phyloP scores from a whole-genome alignment of 176 grass and related monocot species.

The Chrysopogon serrulatus region DNA sequence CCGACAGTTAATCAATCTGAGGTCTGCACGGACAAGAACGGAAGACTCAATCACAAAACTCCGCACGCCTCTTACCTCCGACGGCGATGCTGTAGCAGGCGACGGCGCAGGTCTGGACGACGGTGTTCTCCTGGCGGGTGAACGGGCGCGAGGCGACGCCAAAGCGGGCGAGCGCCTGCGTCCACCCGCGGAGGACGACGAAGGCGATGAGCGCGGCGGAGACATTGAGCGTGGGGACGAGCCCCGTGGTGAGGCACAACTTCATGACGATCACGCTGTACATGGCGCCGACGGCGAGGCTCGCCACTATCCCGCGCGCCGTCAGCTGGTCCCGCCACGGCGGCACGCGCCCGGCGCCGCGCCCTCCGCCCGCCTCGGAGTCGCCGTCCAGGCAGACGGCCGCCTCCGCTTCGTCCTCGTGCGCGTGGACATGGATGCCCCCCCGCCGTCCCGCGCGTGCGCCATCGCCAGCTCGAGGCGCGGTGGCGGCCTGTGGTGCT shows the following conservation, averaged over 20 bases:
- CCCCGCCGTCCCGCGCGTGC: constrained; percentile 2
- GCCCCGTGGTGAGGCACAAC: constrained; percentile 77
- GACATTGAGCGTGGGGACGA: constrained; percentile 93
- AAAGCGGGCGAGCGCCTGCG: constrained; percentile 46
- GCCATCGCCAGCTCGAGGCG: constrained; percentile 27
- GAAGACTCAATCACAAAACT: background rate
- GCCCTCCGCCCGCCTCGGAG: constrained; percentile 11
- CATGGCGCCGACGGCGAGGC: constrained; percentile 69
- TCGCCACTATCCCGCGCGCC: constrained; percentile 66
- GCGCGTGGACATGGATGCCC: no score
- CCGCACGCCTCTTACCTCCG: constrained; percentile 36
- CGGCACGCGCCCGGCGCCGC: constrained; percentile 27
- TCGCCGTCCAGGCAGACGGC: constrained; percentile 13
- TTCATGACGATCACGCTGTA: constrained; percentile 96
- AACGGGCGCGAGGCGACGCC: constrained; percentile 57
- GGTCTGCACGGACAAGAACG: background rate
- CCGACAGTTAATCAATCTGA: background rate
- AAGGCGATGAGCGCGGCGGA: constrained; percentile 90
- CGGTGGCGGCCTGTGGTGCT: background rate
- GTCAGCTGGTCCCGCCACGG: constrained; percentile 80
- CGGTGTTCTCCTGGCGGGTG: constrained; percentile 94
- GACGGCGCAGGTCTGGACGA: constrained; percentile 94
- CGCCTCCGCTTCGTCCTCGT: constrained; percentile 12
- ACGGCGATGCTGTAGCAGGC: constrained; percentile 92
- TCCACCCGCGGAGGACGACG: constrained; percentile 84